Conservation (phyloP, 73 alveolate genomes). For the Uronychia binucleata region DNA sequence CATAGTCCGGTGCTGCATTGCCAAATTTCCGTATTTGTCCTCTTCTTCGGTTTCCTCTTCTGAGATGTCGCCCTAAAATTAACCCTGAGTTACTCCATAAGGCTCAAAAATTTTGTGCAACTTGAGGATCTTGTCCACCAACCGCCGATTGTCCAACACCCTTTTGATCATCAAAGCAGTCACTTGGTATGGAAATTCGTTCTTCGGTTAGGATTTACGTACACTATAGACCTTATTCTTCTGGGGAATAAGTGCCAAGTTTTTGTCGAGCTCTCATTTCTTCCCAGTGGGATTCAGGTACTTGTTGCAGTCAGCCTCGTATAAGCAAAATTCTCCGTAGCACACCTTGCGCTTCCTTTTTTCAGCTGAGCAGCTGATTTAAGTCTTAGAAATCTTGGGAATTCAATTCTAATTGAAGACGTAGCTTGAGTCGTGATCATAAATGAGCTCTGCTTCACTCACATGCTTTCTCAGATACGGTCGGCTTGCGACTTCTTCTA, state of each 20-base stretch:
- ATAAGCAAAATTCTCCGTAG: conserved; percentile 37
- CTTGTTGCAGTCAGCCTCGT: conserved; percentile 25
- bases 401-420: not conserved
- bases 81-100: not conserved
- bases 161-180: conserved; percentile 42
- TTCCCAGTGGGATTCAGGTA: conserved; percentile 28
- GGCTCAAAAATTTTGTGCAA: not conserved
- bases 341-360: conserved; percentile 1
- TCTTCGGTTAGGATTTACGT: no score
- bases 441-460: not conserved
- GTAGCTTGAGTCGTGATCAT: not conserved
- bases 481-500: no score
- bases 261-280: conserved; percentile 39
- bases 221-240: conserved; percentile 33
- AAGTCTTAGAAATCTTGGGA: not conserved
- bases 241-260: conserved; percentile 21
- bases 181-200: conserved; percentile 7
- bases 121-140: conserved; percentile 26
- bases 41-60: not conserved
- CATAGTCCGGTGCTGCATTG: no score
- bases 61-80: not conserved
- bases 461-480: no score
- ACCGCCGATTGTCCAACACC: conserved; percentile 11
- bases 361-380: not conserved
- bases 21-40: not conserved